Conservation (phyloP, 2,329 filamentous ascomycete genomes). For the Aureobasidium sp. region DNA sequence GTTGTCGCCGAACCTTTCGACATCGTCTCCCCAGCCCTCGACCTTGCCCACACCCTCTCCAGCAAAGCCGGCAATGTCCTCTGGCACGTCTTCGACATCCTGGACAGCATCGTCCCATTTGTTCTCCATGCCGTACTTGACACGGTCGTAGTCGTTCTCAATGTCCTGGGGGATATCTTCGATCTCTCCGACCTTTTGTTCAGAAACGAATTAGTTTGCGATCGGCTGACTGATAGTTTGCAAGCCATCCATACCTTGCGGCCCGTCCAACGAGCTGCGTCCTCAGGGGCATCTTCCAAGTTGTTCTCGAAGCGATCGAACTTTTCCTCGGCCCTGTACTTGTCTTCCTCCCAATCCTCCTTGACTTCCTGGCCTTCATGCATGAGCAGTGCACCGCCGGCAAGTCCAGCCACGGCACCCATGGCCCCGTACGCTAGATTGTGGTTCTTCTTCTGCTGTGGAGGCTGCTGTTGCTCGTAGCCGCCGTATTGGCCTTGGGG, state of each 20-base stretch:
- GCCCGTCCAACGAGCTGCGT: conserved; percentile 37
- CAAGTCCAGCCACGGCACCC: conserved; percentile 33
- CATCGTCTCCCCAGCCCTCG: conserved; percentile 34
- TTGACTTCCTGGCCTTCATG: conserved; percentile 37
- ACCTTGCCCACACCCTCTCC: conserved; percentile 36
- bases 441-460: conserved; percentile 17
- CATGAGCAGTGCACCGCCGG: conserved; percentile 37
- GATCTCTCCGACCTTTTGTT: conserved; percentile 29
- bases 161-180: conserved; percentile 32
- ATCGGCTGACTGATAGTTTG: background rate
- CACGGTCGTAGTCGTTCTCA: conserved; percentile 24
- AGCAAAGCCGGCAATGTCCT: conserved; percentile 30
- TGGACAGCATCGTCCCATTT: conserved; percentile 25
- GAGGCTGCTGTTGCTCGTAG: background rate
- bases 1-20: conserved; percentile 27
- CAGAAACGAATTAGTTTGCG: background rate
- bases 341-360: conserved; percentile 22
- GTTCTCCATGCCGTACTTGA: conserved; percentile 23
- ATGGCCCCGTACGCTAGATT: conserved; percentile 30
- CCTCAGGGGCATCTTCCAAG: conserved; percentile 34
- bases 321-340: conserved; percentile 21
- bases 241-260: conserved; percentile 25
- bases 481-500: conserved; percentile 16
- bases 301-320: conserved; percentile 21
- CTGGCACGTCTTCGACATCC: conserved; percentile 29